Evolutionary conservation across 768 basidiomycete species (phyloP).

Genomic region (Agrocybe chaxingu): DNA sequence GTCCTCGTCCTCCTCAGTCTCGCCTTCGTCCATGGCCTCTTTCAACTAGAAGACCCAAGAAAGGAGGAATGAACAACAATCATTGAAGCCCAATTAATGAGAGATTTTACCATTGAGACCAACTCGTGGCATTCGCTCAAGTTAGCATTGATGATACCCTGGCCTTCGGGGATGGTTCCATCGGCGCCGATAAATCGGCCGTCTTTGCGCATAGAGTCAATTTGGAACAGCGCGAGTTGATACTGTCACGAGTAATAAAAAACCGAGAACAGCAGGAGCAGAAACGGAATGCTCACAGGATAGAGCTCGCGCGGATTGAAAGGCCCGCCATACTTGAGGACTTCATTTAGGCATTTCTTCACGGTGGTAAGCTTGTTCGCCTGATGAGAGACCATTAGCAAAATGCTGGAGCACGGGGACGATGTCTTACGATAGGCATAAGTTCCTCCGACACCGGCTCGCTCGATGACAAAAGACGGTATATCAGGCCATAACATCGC

Average conservation of each 20-base stretch:
- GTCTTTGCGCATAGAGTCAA: constrained; percentile 89
- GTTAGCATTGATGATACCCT: constrained; percentile 94
- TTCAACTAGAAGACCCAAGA: constrained; percentile 50
- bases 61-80: not conserved
- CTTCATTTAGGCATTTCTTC: constrained; percentile 96
- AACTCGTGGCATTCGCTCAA: constrained; percentile 95
- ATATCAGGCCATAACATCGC: constrained; percentile 95
- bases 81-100: not conserved
- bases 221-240: constrained; percentile 92
- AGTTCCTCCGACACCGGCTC: constrained; percentile 98
- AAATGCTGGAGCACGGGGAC: not conserved
- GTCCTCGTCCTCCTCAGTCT: constrained; percentile 50
- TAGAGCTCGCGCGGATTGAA: constrained; percentile 91
- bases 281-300: constrained; percentile 55
- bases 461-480: constrained; percentile 87
- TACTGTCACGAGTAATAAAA: constrained; percentile 47
- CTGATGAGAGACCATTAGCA: constrained; percentile 33
- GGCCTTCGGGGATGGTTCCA: constrained; percentile 90
- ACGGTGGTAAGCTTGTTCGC: constrained; percentile 96
- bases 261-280: constrained; percentile 1
- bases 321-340: constrained; percentile 91
- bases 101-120: constrained; percentile 76
- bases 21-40: constrained; percentile 78
- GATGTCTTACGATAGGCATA: constrained; percentile 77
- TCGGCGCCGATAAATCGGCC: constrained; percentile 91